Evolutionary conservation across 2,329 filamentous ascomycete genomes (phyloP).

Genomic region (Hymenoscyphus scutula): DNA sequence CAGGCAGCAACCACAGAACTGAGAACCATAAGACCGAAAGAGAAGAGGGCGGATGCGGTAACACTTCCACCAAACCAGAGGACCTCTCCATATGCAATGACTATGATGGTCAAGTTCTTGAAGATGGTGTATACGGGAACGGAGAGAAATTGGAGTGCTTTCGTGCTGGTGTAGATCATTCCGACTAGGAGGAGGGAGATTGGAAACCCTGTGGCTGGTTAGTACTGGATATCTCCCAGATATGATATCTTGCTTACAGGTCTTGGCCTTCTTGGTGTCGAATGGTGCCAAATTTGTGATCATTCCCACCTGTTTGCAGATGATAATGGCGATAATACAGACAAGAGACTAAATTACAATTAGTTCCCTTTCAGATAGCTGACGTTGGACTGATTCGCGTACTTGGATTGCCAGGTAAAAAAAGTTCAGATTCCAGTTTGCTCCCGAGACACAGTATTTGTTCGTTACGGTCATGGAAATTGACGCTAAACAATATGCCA

Average conservation of each 20-base stretch:
- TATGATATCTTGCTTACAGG: constrained; percentile 60
- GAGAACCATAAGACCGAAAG: constrained; percentile 94
- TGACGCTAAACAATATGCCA: constrained; percentile 91
- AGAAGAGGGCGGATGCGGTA: constrained; percentile 81
- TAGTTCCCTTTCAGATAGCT: constrained; percentile 13
- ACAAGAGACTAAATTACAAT: constrained; percentile 68
- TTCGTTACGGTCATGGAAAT: constrained; percentile 99
- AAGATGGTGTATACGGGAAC: constrained; percentile 99
- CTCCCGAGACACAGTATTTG: constrained; percentile 94
- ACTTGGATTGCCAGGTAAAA: constrained; percentile 93
- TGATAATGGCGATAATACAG: constrained; percentile 79
- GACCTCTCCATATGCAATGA: constrained; percentile 97
- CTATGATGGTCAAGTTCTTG: constrained; percentile 98
- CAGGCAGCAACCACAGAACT: constrained; percentile 94
- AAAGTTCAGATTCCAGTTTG: constrained; percentile 93
- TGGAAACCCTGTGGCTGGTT: constrained; percentile 71
- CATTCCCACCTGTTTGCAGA: constrained; percentile 75
- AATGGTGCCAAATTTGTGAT: constrained; percentile 82
- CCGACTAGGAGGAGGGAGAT: constrained; percentile 93
- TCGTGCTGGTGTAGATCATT: constrained; percentile 98
- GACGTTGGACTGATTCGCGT: constrained; percentile 37
- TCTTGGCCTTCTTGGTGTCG: constrained; percentile 83
- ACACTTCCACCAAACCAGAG: constrained; percentile 97
- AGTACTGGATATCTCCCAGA: constrained; percentile 6
- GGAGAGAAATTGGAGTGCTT: constrained; percentile 92